Conservation (phyloP, 352 stramenopile species). For the Sclerospora graminicola region DNA sequence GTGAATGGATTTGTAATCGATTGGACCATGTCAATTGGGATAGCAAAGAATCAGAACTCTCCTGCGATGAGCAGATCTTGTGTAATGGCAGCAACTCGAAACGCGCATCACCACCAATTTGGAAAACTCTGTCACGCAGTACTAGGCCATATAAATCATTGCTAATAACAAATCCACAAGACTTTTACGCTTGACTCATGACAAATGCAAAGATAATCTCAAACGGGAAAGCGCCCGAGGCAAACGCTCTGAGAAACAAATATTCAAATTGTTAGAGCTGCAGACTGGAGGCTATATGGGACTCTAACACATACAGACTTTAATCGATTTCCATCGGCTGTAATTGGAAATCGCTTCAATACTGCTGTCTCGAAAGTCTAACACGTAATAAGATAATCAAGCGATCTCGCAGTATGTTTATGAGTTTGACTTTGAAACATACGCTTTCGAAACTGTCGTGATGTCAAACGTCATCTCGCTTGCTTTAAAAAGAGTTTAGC, state of each 20-base stretch:
- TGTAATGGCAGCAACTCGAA: constrained; percentile 54
- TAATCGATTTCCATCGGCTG: no score
- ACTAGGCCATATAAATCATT: constrained; percentile 63
- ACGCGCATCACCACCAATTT: constrained; percentile 39
- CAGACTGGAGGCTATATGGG: no score
- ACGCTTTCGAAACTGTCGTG: no score
- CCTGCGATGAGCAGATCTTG: constrained; percentile 69
- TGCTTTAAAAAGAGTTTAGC: no score
- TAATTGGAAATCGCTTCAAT: no score
- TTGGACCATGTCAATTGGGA: constrained; percentile 82
- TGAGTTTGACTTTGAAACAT: no score
- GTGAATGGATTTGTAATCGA: constrained; percentile 86
- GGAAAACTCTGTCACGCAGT: constrained; percentile 54
- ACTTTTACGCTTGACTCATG: constrained; percentile 59
- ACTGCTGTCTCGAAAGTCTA: no score
- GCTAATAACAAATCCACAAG: constrained; percentile 66
- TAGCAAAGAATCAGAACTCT: constrained; percentile 87
- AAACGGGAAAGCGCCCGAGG: constrained; percentile 64
- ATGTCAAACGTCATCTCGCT: no score
- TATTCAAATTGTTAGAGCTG: no score
- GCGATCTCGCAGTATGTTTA: no score
- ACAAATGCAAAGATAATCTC: constrained; percentile 66
- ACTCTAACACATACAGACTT: no score
- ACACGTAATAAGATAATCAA: no score
- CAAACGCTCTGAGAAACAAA: constrained; percentile 60